phyloP scores from a whole-genome alignment of 148 eudicot genomes.

The Linanthus parryae region DNA sequence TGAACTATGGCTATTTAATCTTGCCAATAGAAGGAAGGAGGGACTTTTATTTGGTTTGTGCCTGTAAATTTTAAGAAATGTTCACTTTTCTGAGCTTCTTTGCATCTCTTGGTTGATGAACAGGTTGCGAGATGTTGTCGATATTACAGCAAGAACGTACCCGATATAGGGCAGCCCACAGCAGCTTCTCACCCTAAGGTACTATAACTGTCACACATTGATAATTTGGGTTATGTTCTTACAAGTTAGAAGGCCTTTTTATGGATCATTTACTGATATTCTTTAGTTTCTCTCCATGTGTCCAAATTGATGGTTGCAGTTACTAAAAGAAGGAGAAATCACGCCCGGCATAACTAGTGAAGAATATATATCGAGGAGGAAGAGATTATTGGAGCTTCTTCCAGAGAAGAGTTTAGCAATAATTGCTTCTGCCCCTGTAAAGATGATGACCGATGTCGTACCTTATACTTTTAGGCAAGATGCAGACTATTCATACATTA shows the following conservation, averaged over 20 bases:
- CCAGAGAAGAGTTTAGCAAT: conserved; percentile 84
- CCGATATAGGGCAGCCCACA: conserved; percentile 85
- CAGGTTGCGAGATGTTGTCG: conserved; percentile 29
- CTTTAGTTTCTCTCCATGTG: neutral
- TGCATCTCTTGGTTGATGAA: conserved; percentile 4
- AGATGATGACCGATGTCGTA: conserved; percentile 97
- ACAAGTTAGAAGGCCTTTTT: conserved; percentile 1
- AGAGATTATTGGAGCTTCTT: conserved; percentile 69
- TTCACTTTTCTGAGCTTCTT: neutral
- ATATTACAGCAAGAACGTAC: conserved; percentile 28
- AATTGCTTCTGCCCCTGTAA: conserved; percentile 71
- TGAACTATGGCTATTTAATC: neutral
- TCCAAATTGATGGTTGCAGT: conserved; percentile 25
- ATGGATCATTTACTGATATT: neutral
- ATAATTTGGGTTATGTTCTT: neutral
- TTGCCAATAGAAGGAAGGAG: neutral
- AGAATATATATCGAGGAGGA: conserved; percentile 70
- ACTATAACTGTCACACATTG: conserved; percentile 4
- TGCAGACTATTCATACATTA: conserved; percentile 72
- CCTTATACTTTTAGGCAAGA: conserved; percentile 85
- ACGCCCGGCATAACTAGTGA: conserved; percentile 69
- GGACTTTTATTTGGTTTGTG: conserved; percentile 1
- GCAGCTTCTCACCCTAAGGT: conserved; percentile 84
- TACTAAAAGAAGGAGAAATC: conserved; percentile 75
- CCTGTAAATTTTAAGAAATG: neutral